These are phyloP conservation scores for Penicillium sp. DNA, from an alignment of 2,329 filamentous ascomycete species.

Conservation along the genomic window DNA sequence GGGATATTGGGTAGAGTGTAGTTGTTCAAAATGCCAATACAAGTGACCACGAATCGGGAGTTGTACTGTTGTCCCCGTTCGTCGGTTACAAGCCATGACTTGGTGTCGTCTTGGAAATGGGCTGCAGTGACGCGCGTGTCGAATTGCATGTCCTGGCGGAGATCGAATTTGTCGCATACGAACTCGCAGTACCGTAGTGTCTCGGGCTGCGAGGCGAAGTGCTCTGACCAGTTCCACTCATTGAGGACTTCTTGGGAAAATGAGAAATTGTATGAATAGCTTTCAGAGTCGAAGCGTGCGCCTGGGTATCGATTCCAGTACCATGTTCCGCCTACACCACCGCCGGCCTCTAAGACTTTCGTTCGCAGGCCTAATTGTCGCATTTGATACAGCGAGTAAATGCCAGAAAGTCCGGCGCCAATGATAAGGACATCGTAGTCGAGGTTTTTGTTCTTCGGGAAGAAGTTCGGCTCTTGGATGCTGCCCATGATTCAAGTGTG, in stretches of 20 bases:
- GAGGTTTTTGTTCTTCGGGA: neutral
- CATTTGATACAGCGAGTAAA: conserved; percentile 7
- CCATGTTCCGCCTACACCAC: conserved; percentile 27
- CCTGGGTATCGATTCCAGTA: conserved; percentile 46
- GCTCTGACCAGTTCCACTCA: conserved; percentile 10
- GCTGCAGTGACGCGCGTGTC: conserved; percentile 4
- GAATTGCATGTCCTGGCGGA: conserved; percentile 8
- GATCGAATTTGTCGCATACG: conserved; percentile 2
- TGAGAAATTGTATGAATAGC: conserved; percentile 27
- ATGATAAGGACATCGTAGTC: conserved; percentile 10
- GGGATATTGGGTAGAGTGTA: conserved; percentile 20
- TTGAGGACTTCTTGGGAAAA: neutral
- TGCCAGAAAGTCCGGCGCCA: conserved; percentile 16
- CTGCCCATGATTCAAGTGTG: neutral
- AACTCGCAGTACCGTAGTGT: conserved; percentile 8
- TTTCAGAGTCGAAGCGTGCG: conserved; percentile 50
- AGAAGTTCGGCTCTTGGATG: neutral
- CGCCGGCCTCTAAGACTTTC: conserved; percentile 11
- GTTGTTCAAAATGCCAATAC: conserved; percentile 10
- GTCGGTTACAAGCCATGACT: neutral
- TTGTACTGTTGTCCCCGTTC: neutral
- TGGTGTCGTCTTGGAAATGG: neutral
- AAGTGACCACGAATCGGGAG: conserved; percentile 4
- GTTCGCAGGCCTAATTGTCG: neutral
- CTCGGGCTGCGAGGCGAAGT: conserved; percentile 8